These are phyloP conservation scores for Phytopythium boreale DNA, from an alignment of 352 stramenopile species.

Conservation along the genomic window DNA sequence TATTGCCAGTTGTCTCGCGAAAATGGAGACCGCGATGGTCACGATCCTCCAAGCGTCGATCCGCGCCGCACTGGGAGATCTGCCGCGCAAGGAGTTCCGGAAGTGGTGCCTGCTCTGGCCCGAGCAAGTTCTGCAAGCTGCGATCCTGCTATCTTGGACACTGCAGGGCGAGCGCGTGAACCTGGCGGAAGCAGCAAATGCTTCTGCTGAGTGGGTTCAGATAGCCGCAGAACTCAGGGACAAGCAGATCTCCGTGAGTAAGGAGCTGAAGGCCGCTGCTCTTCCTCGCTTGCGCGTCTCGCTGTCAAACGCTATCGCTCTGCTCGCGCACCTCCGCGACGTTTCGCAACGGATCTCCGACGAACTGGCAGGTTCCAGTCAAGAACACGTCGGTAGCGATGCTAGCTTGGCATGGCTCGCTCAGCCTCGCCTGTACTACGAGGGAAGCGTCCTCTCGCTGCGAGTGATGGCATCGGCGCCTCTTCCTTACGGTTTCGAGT, in stretches of 20 bases:
- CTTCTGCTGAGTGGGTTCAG: constrained; percentile 28
- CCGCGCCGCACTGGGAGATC: constrained; percentile 54
- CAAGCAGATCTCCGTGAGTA: constrained; percentile 30
- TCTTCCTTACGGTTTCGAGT: constrained; percentile 70
- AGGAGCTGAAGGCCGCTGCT: constrained; percentile 50
- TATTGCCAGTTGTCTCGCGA: constrained; percentile 48
- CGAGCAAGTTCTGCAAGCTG: constrained; percentile 61
- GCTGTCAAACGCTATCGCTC: constrained; percentile 45
- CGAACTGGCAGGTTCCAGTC: constrained; percentile 8
- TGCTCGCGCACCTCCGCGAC: constrained; percentile 51
- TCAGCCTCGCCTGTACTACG: constrained; percentile 67
- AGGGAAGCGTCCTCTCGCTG: constrained; percentile 46
- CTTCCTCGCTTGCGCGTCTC: constrained; percentile 26
- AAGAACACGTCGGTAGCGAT: constrained; percentile 3
- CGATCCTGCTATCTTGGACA: constrained; percentile 56
- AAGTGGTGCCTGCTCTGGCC: constrained; percentile 83
- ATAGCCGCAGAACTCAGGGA: constrained; percentile 27
- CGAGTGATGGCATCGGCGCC: constrained; percentile 43
- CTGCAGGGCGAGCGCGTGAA: constrained; percentile 54
- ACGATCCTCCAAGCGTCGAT: constrained; percentile 72
- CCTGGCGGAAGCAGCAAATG: constrained; percentile 5
- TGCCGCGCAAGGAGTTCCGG: constrained; percentile 73
- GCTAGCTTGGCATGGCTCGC: constrained; percentile 42
- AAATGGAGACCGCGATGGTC: constrained; percentile 56
- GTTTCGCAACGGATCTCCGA: constrained; percentile 24